Evolutionary conservation across 1,284 basidiomycete species (phyloP).

Genomic region (Boletus coffeatus): DNA sequence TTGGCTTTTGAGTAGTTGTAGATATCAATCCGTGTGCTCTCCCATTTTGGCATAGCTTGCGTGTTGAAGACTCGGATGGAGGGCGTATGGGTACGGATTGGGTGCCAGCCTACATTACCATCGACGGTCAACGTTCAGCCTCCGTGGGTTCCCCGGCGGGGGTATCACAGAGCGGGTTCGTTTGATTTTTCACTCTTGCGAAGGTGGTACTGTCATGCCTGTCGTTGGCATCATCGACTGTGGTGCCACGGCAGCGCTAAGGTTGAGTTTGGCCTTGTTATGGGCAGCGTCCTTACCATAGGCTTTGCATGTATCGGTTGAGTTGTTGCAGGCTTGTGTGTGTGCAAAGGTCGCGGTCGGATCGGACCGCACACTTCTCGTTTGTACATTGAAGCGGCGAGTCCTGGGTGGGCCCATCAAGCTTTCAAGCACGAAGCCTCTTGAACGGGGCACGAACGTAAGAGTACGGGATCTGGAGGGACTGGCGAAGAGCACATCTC

Average conservation of each 20-base stretch:
- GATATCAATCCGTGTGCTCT: not conserved
- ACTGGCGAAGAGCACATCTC: no score
- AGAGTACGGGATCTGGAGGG: not conserved
- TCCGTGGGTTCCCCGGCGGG: constrained; percentile 7
- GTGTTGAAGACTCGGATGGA: constrained; percentile 40
- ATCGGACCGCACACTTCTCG: not conserved
- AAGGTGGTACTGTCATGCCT: constrained; percentile 19
- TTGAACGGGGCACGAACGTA: not conserved
- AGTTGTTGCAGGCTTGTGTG: constrained; percentile 27
- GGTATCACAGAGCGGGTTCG: not conserved
- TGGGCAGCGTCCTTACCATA: constrained; percentile 56
- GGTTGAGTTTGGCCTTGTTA: constrained; percentile 54
- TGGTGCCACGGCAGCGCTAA: constrained; percentile 42
- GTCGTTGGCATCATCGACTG: constrained; percentile 9
- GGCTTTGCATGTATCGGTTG: constrained; percentile 70
- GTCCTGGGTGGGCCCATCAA: not conserved
- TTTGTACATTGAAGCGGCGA: not conserved
- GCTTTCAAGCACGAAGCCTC: not conserved
- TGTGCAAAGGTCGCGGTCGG: not conserved
- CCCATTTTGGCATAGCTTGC: constrained; percentile 47
- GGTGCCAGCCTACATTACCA: not conserved
- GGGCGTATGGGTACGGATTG: constrained; percentile 13
- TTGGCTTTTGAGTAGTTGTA: not conserved
- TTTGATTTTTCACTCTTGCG: not conserved
- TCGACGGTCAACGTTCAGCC: constrained; percentile 13